phyloP scores from a whole-genome alignment of 192 early-diverging fungal species.

The Rhizophagus sp. region DNA sequence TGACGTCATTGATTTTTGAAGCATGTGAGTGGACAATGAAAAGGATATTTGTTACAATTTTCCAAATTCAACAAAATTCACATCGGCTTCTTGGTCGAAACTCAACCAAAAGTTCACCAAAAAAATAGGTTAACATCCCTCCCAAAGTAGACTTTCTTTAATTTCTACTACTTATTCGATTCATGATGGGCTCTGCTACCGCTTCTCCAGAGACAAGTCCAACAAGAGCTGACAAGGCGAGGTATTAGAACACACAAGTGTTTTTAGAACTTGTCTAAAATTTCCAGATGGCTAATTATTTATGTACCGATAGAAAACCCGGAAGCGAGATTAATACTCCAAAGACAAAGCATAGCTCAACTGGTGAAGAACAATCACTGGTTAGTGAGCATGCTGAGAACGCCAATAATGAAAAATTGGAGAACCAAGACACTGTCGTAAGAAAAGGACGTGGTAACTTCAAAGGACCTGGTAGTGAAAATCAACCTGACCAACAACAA shows the following conservation, averaged over 20 bases:
- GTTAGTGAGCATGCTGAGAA: slow-evolving; percentile 13
- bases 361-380: slow-evolving; percentile 12
- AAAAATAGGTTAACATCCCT: slow-evolving; percentile 6
- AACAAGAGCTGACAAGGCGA: slow-evolving; percentile 21
- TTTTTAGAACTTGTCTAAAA: neutral
- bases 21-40: slow-evolving; percentile 6
- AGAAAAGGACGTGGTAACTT: slow-evolving; percentile 30
- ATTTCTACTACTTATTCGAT: slow-evolving; percentile 28
- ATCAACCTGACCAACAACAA: slow-evolving; percentile 7
- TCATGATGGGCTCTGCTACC: slow-evolving; percentile 29
- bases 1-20: neutral
- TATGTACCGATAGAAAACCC: neutral
- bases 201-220: slow-evolving; percentile 32
- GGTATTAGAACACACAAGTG: neutral
- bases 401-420: slow-evolving; percentile 22
- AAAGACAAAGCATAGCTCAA: neutral
- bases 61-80: neutral
- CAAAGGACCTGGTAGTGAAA: slow-evolving; percentile 8
- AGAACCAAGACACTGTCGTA: slow-evolving; percentile 18
- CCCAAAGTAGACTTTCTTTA: slow-evolving; percentile 32
- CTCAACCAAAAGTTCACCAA: slow-evolving; percentile 17
- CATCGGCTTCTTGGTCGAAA: slow-evolving; percentile 28
- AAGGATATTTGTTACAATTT: neutral
- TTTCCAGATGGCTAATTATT: neutral
- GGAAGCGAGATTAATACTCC: slow-evolving; percentile 12